Evolutionary conservation across 2,329 filamentous ascomycete species (phyloP).

Genomic region (Ophiostoma quercus): DNA sequence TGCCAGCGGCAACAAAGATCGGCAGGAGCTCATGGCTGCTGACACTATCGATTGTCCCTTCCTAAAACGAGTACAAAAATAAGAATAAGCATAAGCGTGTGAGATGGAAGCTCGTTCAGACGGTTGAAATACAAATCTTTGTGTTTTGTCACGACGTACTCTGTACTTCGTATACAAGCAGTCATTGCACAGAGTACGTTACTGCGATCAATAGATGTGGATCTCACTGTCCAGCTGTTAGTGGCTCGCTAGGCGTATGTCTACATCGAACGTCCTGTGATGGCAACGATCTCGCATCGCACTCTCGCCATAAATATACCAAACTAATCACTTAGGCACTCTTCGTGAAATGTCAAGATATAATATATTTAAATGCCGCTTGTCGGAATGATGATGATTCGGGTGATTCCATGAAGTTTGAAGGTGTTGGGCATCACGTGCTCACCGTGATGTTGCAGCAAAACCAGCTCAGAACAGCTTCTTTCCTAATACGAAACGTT

Average conservation of each 20-base stretch:
- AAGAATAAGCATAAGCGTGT: background rate
- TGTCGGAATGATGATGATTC: background rate
- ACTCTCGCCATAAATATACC: background rate
- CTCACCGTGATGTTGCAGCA: background rate
- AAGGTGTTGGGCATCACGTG: background rate
- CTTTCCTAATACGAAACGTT: background rate
- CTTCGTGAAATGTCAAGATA: too few species aligned
- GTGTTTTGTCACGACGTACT: background rate
- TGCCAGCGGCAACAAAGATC: conserved; percentile 2
- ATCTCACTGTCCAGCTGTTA: background rate
- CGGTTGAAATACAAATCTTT: background rate
- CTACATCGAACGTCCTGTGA: background rate
- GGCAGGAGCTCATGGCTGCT: background rate
- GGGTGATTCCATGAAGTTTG: background rate
- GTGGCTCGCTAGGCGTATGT: background rate
- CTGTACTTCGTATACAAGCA: too few species aligned
- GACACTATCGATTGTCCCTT: background rate
- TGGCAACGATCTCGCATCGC: background rate
- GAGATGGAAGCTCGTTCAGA: background rate
- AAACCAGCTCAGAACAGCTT: background rate
- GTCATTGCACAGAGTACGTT: background rate
- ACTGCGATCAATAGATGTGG: background rate
- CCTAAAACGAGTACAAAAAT: background rate
- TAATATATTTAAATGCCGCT: background rate
- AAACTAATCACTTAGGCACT: too few species aligned